Base-by-base conservation (phyloP, 371 early-diverging fungal genomes). In the Zancudomyces culisetae region DNA sequence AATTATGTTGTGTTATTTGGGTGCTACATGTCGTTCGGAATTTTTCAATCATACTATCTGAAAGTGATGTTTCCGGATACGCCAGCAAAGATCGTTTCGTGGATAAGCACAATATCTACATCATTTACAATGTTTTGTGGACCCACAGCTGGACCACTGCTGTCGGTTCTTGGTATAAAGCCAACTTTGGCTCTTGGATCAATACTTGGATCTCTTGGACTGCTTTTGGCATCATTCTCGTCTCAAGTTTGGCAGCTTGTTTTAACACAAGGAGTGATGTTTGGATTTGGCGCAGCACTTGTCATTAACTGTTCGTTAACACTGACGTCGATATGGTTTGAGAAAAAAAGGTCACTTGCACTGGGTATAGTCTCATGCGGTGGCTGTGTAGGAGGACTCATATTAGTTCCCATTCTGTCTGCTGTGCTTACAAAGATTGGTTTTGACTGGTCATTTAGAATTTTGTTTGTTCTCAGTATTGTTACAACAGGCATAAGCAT, bases 271-370 rank as follows among this genome's bases (percentile, higher is more conserved):
- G 85, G 83, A 18, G 49, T 84, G 1, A 42, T 81, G 15, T 78
- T 78, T 60, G 76, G 77, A 0, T 20, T 72, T 0, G 83, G 82
- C 20, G 76, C 77, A 1, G 70, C 79, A 2, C 48, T 83, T 21
- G 26, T 23, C 15, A 20, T 47, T 6, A 47, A 47, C 26, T 3
- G 26, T 27, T 60, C 67, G 2, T 78, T 72, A 54, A 70, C 74
- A 22, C 58, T 83, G 2, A 70, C 82, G 0, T 60, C 82, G 0
- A 87, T 85, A 58, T 88, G 83, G 84, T 88, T 87, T 61, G 54
- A 54, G n/a, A 71, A 70, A 27, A 59, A 70, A 28, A 73, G 85
- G 18, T 82, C 83, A 0, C 53, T 88, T 41, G 86, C 82, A 4
- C 70, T 79, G 4, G 89, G 87, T 3, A 59, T 88, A 1, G 75